phyloP scores from a whole-genome alignment of 2,329 filamentous ascomycete genomes.

The Huntiella bhutanensis region DNA sequence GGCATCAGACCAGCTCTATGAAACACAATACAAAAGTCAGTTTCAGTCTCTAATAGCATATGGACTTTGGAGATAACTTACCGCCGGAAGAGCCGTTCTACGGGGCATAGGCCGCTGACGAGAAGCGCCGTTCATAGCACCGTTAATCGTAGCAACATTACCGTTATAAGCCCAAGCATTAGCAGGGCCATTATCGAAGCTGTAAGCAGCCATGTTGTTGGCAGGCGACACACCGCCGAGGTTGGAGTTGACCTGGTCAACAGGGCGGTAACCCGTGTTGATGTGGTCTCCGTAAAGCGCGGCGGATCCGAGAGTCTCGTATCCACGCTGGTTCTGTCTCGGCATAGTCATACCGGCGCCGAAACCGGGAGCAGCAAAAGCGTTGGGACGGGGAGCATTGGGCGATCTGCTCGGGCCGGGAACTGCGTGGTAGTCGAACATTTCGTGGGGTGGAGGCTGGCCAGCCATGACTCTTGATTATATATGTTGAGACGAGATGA shows the following conservation, averaged over 20 bases:
- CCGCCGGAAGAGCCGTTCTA: constrained; percentile 49
- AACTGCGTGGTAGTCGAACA: constrained; percentile 44
- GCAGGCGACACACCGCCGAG: constrained; percentile 20
- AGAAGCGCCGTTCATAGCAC: constrained; percentile 45
- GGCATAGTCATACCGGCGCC: constrained; percentile 24
- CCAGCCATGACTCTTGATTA: constrained; percentile 22
- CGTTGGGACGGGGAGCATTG: constrained; percentile 42
- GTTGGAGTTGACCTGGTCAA: constrained; percentile 26
- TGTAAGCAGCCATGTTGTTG: constrained; percentile 21
- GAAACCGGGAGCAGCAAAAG: constrained; percentile 26
- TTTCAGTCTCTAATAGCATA: constrained; percentile 7
- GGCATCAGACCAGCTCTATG: constrained; percentile 33
- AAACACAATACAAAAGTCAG: not conserved
- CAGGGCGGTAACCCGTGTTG: constrained; percentile 39
- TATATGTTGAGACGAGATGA: too few species aligned
- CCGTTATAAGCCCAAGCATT: constrained; percentile 49
- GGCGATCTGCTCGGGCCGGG: constrained; percentile 41
- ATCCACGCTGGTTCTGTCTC: constrained; percentile 48
- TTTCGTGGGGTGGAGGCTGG: constrained; percentile 38
- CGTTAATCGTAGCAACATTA: constrained; percentile 43
- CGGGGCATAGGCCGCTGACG: constrained; percentile 36
- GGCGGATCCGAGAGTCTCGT: constrained; percentile 47
- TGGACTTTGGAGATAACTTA: constrained; percentile 27
- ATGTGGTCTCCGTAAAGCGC: constrained; percentile 55
- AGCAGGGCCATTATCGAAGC: constrained; percentile 52